Conservation (phyloP, 495 filamentous ascomycete species). For the Talaromyces ruber region DNA sequence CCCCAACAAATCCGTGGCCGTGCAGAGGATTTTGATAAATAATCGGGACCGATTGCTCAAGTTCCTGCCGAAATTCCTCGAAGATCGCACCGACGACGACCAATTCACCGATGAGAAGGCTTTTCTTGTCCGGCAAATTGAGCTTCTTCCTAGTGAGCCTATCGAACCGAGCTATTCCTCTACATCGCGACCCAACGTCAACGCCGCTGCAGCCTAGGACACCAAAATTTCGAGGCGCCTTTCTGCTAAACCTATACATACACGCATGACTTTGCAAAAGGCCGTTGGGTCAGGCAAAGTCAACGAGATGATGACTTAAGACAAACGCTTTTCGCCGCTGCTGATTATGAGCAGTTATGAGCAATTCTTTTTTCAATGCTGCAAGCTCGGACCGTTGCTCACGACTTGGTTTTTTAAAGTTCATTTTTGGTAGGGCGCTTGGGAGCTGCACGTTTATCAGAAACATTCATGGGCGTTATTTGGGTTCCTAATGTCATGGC, state of each 20-base stretch:
- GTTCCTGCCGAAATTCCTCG: conserved; percentile 85
- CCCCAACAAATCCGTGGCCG: conserved; percentile 85
- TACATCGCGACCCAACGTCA: conserved; percentile 22
- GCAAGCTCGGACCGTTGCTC: not conserved
- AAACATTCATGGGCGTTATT: not conserved
- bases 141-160: conserved; percentile 61
- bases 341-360: not conserved
- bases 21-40: conserved; percentile 91
- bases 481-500: not conserved
- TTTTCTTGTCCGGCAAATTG: conserved; percentile 91
- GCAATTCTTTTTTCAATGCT: not conserved
- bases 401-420: not conserved
- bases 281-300: not conserved
- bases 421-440: not conserved
- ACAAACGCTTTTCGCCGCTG: not conserved
- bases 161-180: conserved; percentile 36
- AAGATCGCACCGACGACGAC: conserved; percentile 93
- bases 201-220: conserved; percentile 20
- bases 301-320: not conserved
- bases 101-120: conserved; percentile 98
- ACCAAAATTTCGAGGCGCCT: not conserved
- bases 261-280: not conserved
- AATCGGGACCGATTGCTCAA: conserved; percentile 84
- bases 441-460: not conserved
- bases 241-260: not conserved